Evolutionary conservation across 257 asterid species (phyloP).

Genomic region (Thymus quinquecostatus): DNA sequence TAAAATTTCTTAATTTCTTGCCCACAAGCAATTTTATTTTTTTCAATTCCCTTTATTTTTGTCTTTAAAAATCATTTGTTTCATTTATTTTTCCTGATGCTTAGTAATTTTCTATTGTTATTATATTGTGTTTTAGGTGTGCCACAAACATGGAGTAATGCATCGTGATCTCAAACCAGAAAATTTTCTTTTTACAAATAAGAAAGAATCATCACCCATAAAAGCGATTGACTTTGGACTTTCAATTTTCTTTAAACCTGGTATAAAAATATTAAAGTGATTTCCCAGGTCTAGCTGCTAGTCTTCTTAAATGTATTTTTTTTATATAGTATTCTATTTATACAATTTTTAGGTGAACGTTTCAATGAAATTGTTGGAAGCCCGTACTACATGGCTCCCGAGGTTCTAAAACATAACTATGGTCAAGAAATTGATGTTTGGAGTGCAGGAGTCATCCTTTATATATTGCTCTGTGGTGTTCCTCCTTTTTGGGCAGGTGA

Average conservation of each 20-base stretch:
- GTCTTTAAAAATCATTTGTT: background rate
- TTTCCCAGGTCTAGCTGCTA: slow-evolving; percentile 1
- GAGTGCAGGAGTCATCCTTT: slow-evolving; percentile 80
- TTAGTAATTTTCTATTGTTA: background rate
- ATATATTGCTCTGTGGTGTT: slow-evolving; percentile 76
- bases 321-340: background rate
- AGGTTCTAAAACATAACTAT: slow-evolving; percentile 71
- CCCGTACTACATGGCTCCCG: slow-evolving; percentile 89
- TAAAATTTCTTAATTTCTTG: background rate
- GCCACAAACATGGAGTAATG: slow-evolving; percentile 79
- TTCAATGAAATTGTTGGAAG: slow-evolving; percentile 82
- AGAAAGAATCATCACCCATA: slow-evolving; percentile 63
- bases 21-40: background rate
- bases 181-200: slow-evolving; percentile 67
- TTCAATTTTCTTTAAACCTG: slow-evolving; percentile 69
- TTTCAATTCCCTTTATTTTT: background rate
- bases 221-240: slow-evolving; percentile 78
- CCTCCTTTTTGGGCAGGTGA: slow-evolving; percentile 89
- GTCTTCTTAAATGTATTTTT: background rate
- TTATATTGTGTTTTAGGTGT: slow-evolving; percentile 47
- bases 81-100: too few relatives aligned
- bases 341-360: slow-evolving; percentile 48
- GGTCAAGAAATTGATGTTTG: slow-evolving; percentile 74
- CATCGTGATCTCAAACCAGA: slow-evolving; percentile 86
- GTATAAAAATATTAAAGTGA: slow-evolving; percentile 35